Evolutionary conservation across 495 filamentous ascomycete genomes (phyloP), one percentile per base, ranked within the genome.

Genomic region (Xylaria palmicola): DNA sequence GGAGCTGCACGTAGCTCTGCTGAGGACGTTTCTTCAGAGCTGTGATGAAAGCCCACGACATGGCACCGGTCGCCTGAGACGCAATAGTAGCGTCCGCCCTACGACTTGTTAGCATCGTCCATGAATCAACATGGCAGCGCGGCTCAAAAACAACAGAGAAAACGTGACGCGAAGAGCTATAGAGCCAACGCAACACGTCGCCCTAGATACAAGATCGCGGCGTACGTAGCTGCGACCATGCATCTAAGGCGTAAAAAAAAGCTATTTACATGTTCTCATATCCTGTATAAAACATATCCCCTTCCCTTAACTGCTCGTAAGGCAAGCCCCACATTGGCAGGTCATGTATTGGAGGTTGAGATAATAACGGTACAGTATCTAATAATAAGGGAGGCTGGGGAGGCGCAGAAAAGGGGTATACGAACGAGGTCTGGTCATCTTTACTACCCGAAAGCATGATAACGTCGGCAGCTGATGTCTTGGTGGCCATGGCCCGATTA

Each of bases 401-500:
- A 62, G 61, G 49, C 19, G 62, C 53, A 69, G 67, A 60, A 68
- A 76, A 72, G 66, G 72, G 74, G 70, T 73, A 75, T 74, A 87
- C 88, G 75, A 79, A 91, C 88, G 90, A 92, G 63, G 93, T 98
- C 77, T 98, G 94, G 56, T 88, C 86, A 73, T 98, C 94, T 74
- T 97, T 97, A 77, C 90, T 95, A 30, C 94, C 94, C 41, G 90
- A 93, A 86, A 92, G 95, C 91, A 97, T 97, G 72, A 98, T 84
- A 27, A 98, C 94, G 78, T 98, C 94, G 27, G 94, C 94, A 10
- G 91, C 88, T 49, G 89, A 93, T 12, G 94, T 98, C 79, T 97
- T 97, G 19, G 93, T 97, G 56, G 90, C 84, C 69, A 91, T 77
- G 61, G 90, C 86, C 60, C 86, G 84, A 72, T 94, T 84, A 69